A percentile compares a stretch with the other conserved stretches of the same genome.
These are phyloP conservation scores for Cladochytrium replicatum DNA, from an alignment of 192 early-diverging fungal species.

Conservation along the genomic window DNA sequence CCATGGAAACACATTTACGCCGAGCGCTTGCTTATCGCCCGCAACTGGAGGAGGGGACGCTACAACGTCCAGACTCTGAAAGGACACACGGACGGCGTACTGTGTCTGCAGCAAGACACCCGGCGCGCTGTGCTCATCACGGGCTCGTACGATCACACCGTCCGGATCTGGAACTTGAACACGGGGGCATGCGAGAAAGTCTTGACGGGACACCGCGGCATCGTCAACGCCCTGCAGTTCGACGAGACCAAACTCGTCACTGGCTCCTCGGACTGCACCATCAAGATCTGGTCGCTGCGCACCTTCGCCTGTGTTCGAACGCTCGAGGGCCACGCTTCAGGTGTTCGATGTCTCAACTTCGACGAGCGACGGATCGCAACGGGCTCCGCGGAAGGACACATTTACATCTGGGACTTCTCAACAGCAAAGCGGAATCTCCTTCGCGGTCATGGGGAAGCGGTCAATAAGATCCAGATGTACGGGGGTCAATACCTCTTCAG, in stretches of 20 bases:
- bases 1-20: conserved; percentile 95
- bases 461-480: conserved; percentile 79
- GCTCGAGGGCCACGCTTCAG: conserved; percentile 64
- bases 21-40: conserved; percentile 80
- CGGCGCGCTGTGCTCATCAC: conserved; percentile 59
- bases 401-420: conserved; percentile 78
- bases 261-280: conserved; percentile 83
- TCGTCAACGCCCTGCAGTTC: conserved; percentile 84
- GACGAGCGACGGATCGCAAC: conserved; percentile 67
- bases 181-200: conserved; percentile 69
- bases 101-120: conserved; percentile 84
- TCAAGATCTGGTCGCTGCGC: conserved; percentile 86
- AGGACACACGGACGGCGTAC: conserved; percentile 84
- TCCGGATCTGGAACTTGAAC: conserved; percentile 81
- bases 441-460: conserved; percentile 80
- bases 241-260: conserved; percentile 90
- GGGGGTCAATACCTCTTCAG: conserved; percentile 51
- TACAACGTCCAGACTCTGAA: conserved; percentile 51
- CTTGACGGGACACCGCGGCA: conserved; percentile 74
- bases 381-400: conserved; percentile 71
- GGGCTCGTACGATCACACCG: conserved; percentile 79
- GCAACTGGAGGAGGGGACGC: conserved; percentile 85
- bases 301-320: conserved; percentile 80
- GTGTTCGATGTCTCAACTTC: conserved; percentile 77
- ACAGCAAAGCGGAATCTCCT: conserved; percentile 60